Conservation (phyloP, 352 stramenopile species). For the Phytopythium helicoides region DNA sequence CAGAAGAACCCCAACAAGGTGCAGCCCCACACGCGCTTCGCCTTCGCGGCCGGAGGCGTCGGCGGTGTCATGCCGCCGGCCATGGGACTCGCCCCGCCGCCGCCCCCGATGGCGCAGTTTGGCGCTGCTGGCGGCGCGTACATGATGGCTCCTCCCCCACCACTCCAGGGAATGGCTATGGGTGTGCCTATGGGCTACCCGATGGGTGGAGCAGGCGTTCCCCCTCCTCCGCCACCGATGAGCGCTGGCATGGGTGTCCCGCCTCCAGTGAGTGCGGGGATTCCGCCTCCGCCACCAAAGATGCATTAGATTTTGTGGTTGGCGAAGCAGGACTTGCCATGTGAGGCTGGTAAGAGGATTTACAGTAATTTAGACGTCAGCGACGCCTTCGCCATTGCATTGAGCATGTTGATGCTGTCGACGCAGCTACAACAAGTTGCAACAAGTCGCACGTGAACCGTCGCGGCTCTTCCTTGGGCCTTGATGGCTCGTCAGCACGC, state of each 20-base stretch:
- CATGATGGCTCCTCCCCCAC: conserved; percentile 32
- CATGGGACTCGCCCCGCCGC: conserved; percentile 18
- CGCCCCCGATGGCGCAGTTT: conserved; percentile 23
- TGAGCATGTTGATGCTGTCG: no score
- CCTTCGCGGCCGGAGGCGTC: conserved; percentile 20
- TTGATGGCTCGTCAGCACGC: no score
- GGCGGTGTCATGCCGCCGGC: not conserved
- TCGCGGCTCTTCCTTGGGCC: no score
- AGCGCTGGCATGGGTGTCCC: conserved; percentile 16
- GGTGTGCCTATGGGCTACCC: conserved; percentile 38
- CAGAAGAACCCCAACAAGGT: conserved; percentile 82
- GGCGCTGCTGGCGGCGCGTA: conserved; percentile 19
- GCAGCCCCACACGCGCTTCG: conserved; percentile 79
- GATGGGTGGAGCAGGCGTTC: conserved; percentile 15
- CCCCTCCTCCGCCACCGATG: conserved; percentile 30
- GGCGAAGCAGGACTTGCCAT: no score
- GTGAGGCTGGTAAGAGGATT: no score
- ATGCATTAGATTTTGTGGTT: conserved; percentile 8
- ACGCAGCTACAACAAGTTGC: no score
- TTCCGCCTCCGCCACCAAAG: conserved; percentile 36
- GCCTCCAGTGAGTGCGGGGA: conserved; percentile 9
- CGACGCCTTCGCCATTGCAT: no score
- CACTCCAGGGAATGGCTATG: conserved; percentile 26
- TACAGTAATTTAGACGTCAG: no score
- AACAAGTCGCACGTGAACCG: no score